Base-by-base conservation (phyloP, 2,329 filamentous ascomycete species). In the Tolypocladium sp. region DNA sequence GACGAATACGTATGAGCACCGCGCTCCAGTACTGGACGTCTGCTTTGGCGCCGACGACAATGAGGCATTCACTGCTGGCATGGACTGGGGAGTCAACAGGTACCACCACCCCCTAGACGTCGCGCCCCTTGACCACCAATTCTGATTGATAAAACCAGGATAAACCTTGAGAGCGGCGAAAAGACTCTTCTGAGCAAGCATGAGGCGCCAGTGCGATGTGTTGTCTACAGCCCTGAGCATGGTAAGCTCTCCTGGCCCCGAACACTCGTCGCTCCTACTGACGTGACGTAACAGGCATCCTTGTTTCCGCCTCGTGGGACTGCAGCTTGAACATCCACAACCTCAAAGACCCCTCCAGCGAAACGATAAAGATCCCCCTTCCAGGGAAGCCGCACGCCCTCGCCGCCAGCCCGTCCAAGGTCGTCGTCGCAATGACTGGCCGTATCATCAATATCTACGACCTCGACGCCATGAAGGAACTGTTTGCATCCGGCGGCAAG, bases 381-480 rank as follows among this genome's bases (percentile, higher is more conserved):
- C 91, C 90, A 0, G 89, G 87, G 35, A 99, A 96, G 73, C 91
- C 92, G 1, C 96, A 96, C 74, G 92, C 92, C 15, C 80, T 97
- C 55, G 89, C 92, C 41, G 80, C 89, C 56, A 92, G 82, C 68
- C 80, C 82, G 3, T 82, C 90, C 57, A 96, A 95, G 73, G 82
- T 96, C 10, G 91, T 99, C 49, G 91, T 99, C 60, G 92, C 92
- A 65, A 97, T 99, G 94, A 90, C 92, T 2, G 90, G 90, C 58
- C 89, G 94, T 58, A 85, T 92, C n/a, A 86, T 97, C 62, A 87
- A 94, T 77, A 96, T 99, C 73, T 97, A 97, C 81, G 91, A 97
- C 69, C 82, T 99, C 38, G 80, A 85, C 55, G 76, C 86, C 30
- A 82, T 96, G 44, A 74, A 82, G 10, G 69, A 81, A 2, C 76